A percentile compares a stretch with the other conserved stretches of the same genome.
These are phyloP conservation scores for Thelonectria olida DNA, from an alignment of 2,329 filamentous ascomycete species.

Conservation along the genomic window DNA sequence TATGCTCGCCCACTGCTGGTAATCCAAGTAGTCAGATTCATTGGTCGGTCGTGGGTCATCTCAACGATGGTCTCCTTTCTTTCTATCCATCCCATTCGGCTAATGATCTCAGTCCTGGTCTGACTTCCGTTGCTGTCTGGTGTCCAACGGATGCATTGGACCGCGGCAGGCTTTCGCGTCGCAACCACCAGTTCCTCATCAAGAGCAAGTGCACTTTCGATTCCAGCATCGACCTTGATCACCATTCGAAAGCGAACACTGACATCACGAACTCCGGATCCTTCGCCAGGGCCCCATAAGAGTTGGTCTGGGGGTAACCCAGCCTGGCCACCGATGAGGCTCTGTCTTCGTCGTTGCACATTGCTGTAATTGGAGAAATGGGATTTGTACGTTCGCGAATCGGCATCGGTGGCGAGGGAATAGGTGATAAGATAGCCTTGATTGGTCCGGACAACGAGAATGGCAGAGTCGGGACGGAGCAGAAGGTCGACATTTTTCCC, in stretches of 20 bases:
- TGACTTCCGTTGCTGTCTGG: conserved; percentile 84
- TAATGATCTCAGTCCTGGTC: conserved; percentile 89
- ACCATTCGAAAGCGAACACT: conserved; percentile 96
- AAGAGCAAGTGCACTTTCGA: conserved; percentile 84
- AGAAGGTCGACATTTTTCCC: conserved; percentile 86
- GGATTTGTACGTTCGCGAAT: conserved; percentile 85
- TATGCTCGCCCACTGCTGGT: conserved; percentile 88
- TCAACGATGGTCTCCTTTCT: conserved; percentile 80
- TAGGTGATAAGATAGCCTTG: conserved; percentile 94
- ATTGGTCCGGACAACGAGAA: conserved; percentile 88
- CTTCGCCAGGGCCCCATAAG: conserved; percentile 81
- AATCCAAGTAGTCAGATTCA: conserved; percentile 95
- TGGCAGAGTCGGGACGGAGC: conserved; percentile 89
- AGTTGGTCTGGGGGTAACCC: conserved; percentile 68
- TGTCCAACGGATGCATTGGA: conserved; percentile 96
- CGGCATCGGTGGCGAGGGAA: conserved; percentile 84
- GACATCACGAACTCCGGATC: conserved; percentile 82
- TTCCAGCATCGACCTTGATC: conserved; percentile 96
- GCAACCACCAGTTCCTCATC: conserved; percentile 94
- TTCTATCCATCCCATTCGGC: conserved; percentile 84
- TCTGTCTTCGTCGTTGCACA: conserved; percentile 69
- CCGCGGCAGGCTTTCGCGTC: conserved; percentile 89
- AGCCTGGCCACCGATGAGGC: conserved; percentile 65
- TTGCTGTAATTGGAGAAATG: conserved; percentile 77
- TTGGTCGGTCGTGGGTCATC: conserved; percentile 94